These are phyloP conservation scores for Candida silvicultrix DNA, from an alignment of 805 yeast species.

Conservation along the genomic window DNA sequence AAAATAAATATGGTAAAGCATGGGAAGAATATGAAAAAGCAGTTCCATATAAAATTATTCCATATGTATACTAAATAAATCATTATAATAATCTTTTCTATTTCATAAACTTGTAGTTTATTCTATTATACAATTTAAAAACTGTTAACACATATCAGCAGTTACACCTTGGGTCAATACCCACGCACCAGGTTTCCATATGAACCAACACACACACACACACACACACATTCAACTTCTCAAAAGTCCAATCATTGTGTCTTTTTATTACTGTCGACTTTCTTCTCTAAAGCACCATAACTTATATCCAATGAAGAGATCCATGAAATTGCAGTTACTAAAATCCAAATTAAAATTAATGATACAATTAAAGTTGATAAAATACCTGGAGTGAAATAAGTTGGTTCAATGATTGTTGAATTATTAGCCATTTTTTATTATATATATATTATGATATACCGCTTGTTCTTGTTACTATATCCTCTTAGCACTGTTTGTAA, in stretches of 20 bases:
- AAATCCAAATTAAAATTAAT: conserved; percentile 47
- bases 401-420: conserved; percentile 15
- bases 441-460: too few relatives aligned
- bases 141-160: too few relatives aligned
- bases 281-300: conserved; percentile 76
- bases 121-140: background rate
- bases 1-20: conserved; percentile 73
- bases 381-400: conserved; percentile 75
- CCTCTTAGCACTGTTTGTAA: too few relatives aligned
- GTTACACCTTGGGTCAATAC: too few relatives aligned
- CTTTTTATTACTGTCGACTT: conserved; percentile 43
- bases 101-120: background rate
- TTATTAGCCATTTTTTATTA: background rate
- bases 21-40: conserved; percentile 77
- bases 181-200: too few relatives aligned
- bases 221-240: too few relatives aligned
- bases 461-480: too few relatives aligned
- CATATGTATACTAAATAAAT: conserved; percentile 62
- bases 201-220: too few relatives aligned
- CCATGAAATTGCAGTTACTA: conserved; percentile 66
- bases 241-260: too few relatives aligned
- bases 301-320: conserved; percentile 64
- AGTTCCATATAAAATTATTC: conserved; percentile 89
- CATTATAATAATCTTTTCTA: background rate
- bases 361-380: conserved; percentile 71